Evolutionary conservation across 106 monocot species (phyloP).

Genomic region (Amphibolis antarctica): DNA sequence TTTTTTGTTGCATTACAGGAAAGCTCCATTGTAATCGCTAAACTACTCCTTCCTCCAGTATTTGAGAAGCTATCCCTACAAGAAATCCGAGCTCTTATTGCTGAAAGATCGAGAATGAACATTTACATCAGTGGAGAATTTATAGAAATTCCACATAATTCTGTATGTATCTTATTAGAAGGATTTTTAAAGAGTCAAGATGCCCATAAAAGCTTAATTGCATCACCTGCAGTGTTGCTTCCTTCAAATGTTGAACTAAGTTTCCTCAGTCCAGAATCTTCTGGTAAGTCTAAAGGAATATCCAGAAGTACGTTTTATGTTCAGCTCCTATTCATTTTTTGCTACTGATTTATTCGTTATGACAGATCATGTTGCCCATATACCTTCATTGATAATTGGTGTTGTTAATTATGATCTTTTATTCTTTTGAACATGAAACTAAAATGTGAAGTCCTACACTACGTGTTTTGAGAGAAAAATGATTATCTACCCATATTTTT

Average conservation of each 20-base stretch:
- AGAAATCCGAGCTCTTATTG: constrained; percentile 56
- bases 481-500: no score
- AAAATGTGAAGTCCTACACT: no score
- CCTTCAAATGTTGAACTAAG: constrained; percentile 32
- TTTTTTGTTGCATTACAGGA: constrained; percentile 40
- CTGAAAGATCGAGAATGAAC: constrained; percentile 77
- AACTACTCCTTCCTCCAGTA: constrained; percentile 60
- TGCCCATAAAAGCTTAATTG: constrained; percentile 38
- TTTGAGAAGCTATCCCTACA: constrained; percentile 78
- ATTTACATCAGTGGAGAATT: constrained; percentile 70
- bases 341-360: no score
- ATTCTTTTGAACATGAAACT: no score
- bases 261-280: constrained; percentile 32
- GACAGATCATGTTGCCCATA: no score
- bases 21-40: constrained; percentile 62
- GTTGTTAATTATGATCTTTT: no score
- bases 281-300: constrained; percentile 28
- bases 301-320: no score
- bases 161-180: constrained; percentile 64
- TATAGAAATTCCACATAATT: constrained; percentile 39
- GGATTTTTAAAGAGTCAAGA: constrained; percentile 61
- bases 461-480: no score
- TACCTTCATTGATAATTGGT: no score
- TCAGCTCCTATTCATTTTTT: no score
- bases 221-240: constrained; percentile 64